A percentile compares a stretch with the other conserved stretches of the same genome.
Conservation (phyloP, 108 stramenopile genomes). For the Cyclotella baltica region DNA sequence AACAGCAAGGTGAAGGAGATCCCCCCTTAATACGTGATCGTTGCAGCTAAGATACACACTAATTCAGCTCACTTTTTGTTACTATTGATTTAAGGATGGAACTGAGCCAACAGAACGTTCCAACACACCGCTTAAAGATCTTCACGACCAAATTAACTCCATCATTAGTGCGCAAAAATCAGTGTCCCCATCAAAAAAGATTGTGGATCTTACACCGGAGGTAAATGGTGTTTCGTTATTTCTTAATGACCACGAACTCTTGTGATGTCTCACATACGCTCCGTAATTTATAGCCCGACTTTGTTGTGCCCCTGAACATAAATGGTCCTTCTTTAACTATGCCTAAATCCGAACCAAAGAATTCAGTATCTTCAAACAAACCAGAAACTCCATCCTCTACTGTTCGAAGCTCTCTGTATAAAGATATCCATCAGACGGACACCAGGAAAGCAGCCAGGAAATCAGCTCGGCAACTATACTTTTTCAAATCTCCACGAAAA, state of each 20-base stretch:
- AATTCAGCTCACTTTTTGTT: neutral
- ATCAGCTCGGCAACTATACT: slow-evolving; percentile 1
- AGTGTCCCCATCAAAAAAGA: neutral
- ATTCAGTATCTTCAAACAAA: neutral
- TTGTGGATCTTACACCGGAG: slow-evolving; percentile 4
- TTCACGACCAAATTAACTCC: slow-evolving; percentile 12
- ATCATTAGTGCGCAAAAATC: neutral
- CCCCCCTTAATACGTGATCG: neutral
- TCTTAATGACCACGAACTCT: neutral
- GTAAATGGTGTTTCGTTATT: neutral
- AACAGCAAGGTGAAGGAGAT: neutral
- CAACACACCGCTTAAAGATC: slow-evolving; percentile 13
- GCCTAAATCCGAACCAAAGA: neutral
- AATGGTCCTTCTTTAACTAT: neutral
- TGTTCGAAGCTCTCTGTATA: neutral
- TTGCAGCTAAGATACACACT: neutral
- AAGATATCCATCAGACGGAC: too few species aligned
- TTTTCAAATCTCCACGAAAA: slow-evolving; percentile 12
- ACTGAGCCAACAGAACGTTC: neutral
- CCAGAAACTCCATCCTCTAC: neutral
- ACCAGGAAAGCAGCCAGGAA: slow-evolving; percentile 1
- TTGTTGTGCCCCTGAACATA: neutral
- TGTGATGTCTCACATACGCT: neutral
- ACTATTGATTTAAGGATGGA: neutral
- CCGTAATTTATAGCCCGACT: neutral